A percentile compares a stretch with the other conserved stretches of the same genome.
Conservation (phyloP, 169 alveolate species). For the Plasmodium yoelii region DNA sequence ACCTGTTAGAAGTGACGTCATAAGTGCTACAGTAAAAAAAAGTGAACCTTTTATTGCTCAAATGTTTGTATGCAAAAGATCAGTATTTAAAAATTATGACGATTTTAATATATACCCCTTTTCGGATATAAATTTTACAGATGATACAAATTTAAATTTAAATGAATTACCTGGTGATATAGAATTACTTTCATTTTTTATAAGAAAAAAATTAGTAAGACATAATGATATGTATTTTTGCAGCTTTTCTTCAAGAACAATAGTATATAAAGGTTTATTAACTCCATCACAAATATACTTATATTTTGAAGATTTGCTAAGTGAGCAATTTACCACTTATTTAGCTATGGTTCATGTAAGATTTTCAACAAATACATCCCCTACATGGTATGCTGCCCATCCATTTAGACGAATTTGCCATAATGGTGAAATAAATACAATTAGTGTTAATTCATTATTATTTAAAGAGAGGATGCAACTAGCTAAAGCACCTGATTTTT, state of each 20-base stretch:
- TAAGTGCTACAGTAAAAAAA: conserved; percentile 79
- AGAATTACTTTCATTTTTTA: conserved; percentile 58
- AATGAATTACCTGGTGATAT: conserved; percentile 66
- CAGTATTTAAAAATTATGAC: conserved; percentile 75
- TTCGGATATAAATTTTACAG: conserved; percentile 61
- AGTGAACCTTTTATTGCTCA: conserved; percentile 85
- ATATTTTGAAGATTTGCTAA: conserved; percentile 72
- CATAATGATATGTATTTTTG: conserved; percentile 75
- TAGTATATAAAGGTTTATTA: conserved; percentile 76
- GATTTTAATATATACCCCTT: conserved; percentile 60
- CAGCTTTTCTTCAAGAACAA: conserved; percentile 76
- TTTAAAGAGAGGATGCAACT: conserved; percentile 54
- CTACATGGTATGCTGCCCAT: conserved; percentile 79
- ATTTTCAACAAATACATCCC: conserved; percentile 74
- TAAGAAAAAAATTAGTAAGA: conserved; percentile 67
- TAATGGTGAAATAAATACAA: conserved; percentile 79
- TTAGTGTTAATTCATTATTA: conserved; percentile 77
- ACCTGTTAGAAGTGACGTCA: conserved; percentile 78
- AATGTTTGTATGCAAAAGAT: conserved; percentile 77
- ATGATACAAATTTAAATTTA: conserved; percentile 54
- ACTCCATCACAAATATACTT: conserved; percentile 73
- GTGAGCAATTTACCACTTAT: conserved; percentile 70
- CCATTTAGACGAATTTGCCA: conserved; percentile 78
- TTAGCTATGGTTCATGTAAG: conserved; percentile 77
- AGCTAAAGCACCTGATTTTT: conserved; percentile 63